Evolutionary conservation across 148 eudicot genomes (phyloP), one percentile per base, ranked within the genome.

Genomic region (Diospyros lotus): DNA sequence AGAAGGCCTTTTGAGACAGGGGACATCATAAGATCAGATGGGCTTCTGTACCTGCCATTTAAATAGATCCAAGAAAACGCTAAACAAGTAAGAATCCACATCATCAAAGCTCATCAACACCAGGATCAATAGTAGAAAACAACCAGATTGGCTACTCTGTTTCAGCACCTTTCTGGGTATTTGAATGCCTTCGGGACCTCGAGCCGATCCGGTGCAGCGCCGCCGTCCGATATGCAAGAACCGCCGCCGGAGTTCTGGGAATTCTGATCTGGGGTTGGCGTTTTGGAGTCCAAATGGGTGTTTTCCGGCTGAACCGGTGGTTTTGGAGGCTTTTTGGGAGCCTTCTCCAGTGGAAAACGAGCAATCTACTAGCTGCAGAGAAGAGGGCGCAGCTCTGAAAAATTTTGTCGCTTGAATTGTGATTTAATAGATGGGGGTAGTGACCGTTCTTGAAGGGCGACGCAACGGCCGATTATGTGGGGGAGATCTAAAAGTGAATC

Each of bases 11-110:
- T 86, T 0, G 86, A 78, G 69, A 86, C 68, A 52, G 86, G 88
- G 9, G 88, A 86, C 86, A 86, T 76, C 78, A 80, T 80, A 10
- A 46, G 77, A 76, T 86, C 88, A 69, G 88, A 82, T 62, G 88
- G 88, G 58, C 88, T 86, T n/a, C 74, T 80, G 53, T 82, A 85
- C 78, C 83, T 85, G 79, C 72, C n/a, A n/a, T n/a, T n/a, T n/a
- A n/a, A n/a, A n/a, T n/a, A n/a, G n/a, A n/a, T n/a, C n/a, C n/a
- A n/a, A n/a, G n/a, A n/a, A n/a, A n/a, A n/a, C n/a, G n/a, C n/a
- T n/a, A n/a, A 50, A 66, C n/a, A n/a, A n/a, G n/a, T n/a, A n/a
- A n/a, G n/a, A n/a, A n/a, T n/a, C n/a, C n/a, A n/a, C n/a, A n/a
- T n/a, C n/a, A n/a, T n/a, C n/a, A n/a, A n/a, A n/a, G n/a, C n/a